A percentile compares a stretch with the other conserved stretches of the same genome.
Conservation (phyloP, 306 rosid species). For the barrel medic (Medicago truncatula) region MtrunA17r5.0-ANR NC_053045.1:48060001-48060500, state of each 20-base stretch:
- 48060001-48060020: too few species aligned
- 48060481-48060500: not conserved
- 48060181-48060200: too few species aligned
- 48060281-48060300: not conserved
- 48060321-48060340: not conserved
- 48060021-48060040: too few species aligned
- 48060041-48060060: too few species aligned
- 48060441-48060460: not conserved
- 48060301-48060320: not conserved
- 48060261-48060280: not conserved
- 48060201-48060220: too few species aligned
- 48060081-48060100: too few species aligned
- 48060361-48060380: not conserved
- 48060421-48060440: conserved; percentile 7
- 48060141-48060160: too few species aligned
- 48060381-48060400: not conserved
- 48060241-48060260: not conserved
- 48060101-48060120: too few species aligned
- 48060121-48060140: too few species aligned
- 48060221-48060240: too few species aligned
- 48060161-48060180: too few species aligned
- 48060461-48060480: not conserved
- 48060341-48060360: not conserved
- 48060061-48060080: too few species aligned
- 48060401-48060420: conserved; percentile 8